These are phyloP conservation scores for Cladosporium oxysporum DNA, from an alignment of 2,329 filamentous ascomycete genomes.

Conservation along the genomic window DNA sequence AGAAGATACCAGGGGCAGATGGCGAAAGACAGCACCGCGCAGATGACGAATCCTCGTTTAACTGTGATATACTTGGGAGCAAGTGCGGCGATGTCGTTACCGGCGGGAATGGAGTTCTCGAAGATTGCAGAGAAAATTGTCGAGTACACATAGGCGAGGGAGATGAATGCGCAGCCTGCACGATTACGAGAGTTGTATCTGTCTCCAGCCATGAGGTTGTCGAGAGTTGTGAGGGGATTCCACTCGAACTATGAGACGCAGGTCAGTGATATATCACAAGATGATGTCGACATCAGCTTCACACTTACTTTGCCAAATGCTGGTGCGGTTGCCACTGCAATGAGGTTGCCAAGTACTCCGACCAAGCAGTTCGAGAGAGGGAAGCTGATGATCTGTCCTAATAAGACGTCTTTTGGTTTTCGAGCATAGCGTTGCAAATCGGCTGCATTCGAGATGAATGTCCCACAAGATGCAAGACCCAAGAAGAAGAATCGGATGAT, in stretches of 20 bases:
- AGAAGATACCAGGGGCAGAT: conserved; percentile 89
- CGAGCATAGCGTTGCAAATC: background rate
- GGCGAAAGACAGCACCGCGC: conserved; percentile 73
- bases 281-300: background rate
- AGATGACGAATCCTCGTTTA: conserved; percentile 82
- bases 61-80: conserved; percentile 64
- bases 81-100: conserved; percentile 56
- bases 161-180: background rate
- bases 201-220: conserved; percentile 3
- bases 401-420: background rate
- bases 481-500: conserved; percentile 1
- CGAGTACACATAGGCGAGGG: background rate
- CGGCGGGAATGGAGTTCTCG: conserved; percentile 55
- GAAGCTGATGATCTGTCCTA: conserved; percentile 4
- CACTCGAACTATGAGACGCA: background rate
- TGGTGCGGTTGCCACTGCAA: background rate
- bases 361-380: conserved; percentile 1
- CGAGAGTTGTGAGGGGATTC: background rate
- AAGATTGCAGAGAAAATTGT: conserved; percentile 37
- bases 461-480: background rate
- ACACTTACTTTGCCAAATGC: background rate
- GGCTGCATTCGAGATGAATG: background rate
- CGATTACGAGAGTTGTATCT: conserved; percentile 1
- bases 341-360: background rate
- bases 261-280: background rate